Conservation (phyloP, 1,284 basidiomycete species). For the Cutaneotrichosporon spelunceum region DNA sequence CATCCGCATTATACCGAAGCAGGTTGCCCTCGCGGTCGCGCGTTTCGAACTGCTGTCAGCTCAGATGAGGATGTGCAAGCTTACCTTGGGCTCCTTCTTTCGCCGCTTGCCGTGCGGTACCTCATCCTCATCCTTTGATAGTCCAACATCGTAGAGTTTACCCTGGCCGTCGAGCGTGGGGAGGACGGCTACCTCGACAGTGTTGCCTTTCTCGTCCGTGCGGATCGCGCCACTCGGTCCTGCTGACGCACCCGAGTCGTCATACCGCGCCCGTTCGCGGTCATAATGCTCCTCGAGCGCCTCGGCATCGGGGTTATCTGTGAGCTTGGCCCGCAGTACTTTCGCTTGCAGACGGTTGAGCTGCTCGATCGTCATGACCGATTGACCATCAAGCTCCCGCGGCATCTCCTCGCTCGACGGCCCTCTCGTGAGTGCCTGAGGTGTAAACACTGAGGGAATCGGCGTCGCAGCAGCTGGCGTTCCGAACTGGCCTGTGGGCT, state of each 20-base stretch:
- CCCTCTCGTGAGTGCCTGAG: conserved; percentile 53
- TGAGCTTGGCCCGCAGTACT: conserved; percentile 84
- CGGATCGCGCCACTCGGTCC: conserved; percentile 28
- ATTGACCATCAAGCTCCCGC: conserved; percentile 9
- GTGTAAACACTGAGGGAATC: conserved; percentile 83
- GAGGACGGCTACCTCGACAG: conserved; percentile 67
- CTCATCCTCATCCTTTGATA: conserved; percentile 55
- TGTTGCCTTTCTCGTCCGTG: conserved; percentile 34
- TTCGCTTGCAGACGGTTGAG: conserved; percentile 91
- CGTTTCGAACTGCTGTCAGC: conserved; percentile 65
- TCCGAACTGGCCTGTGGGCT: conserved; percentile 10
- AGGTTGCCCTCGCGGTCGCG: conserved; percentile 87
- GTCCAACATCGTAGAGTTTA: conserved; percentile 85
- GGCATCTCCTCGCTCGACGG: conserved; percentile 20
- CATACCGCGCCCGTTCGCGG: conserved; percentile 56
- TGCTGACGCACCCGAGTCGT: conserved; percentile 31
- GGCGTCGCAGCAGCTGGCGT: conserved; percentile 58
- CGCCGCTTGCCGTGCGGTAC: conserved; percentile 54
- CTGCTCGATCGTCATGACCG: conserved; percentile 55
- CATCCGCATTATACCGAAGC: conserved; percentile 77
- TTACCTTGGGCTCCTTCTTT: conserved; percentile 68
- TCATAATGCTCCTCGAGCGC: conserved; percentile 82
- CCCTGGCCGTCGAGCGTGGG: conserved; percentile 87
- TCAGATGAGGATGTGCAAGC: conserved; percentile 9
- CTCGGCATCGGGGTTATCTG: conserved; percentile 66